Conservation (phyloP, 768 basidiomycete species). For the Phlegmacium glaucopus region DNA sequence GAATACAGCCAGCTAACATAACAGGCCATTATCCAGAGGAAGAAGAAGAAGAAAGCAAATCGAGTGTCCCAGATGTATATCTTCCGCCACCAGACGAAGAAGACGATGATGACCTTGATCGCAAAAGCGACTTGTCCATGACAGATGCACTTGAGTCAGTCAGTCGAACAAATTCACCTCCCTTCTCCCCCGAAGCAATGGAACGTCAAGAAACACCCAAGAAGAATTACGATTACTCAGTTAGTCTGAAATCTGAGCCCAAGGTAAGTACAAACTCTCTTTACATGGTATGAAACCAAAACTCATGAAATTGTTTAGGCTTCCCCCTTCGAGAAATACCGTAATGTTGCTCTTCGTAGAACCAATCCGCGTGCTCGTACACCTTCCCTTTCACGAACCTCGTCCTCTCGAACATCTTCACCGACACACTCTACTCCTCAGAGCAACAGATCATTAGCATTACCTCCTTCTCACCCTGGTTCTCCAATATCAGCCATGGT, state of each 20-base stretch:
- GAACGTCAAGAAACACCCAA: constrained; percentile 41
- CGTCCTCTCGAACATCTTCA: constrained; percentile 56
- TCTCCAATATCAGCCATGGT: constrained; percentile 46
- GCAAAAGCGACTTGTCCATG: constrained; percentile 42
- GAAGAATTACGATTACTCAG: constrained; percentile 55
- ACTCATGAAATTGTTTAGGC: constrained; percentile 30
- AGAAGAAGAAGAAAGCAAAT: constrained; percentile 38
- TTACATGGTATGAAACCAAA: not conserved
- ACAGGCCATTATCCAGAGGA: constrained; percentile 34
- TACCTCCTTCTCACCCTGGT: constrained; percentile 34
- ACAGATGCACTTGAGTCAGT: constrained; percentile 56
- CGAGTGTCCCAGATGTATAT: constrained; percentile 53
- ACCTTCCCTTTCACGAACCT: constrained; percentile 63
- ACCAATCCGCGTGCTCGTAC: constrained; percentile 52
- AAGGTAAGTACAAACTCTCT: constrained; percentile 37
- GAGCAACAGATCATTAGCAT: constrained; percentile 43
- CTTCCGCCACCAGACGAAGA: constrained; percentile 45
- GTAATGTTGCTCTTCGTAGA: constrained; percentile 58
- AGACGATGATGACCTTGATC: constrained; percentile 31
- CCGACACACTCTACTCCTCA: constrained; percentile 63
- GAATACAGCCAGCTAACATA: constrained; percentile 28
- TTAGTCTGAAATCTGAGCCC: constrained; percentile 58
- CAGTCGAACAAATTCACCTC: constrained; percentile 53
- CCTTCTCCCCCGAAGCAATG: constrained; percentile 31
- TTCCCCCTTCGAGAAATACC: constrained; percentile 60